Evolutionary conservation across 441 rosid genomes (phyloP).

Genomic region (Eutrema salsugineum): DNA sequence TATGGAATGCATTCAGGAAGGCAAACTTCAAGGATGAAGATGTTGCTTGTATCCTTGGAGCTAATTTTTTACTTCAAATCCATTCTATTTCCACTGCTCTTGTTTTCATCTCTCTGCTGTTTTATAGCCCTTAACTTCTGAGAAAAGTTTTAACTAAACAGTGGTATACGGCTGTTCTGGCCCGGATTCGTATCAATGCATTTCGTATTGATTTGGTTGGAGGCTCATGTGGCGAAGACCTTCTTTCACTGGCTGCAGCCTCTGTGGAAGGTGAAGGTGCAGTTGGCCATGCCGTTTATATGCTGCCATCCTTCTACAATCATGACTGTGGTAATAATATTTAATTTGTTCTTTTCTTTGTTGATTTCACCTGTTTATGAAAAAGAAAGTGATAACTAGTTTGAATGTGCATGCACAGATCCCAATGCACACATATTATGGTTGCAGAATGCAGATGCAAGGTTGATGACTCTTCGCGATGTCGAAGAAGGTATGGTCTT

Average conservation of each 20-base stretch:
- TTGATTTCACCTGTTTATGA: too few species aligned
- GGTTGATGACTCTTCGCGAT: slow-evolving; percentile 69
- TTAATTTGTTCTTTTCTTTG: not conserved
- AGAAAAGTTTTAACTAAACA: slow-evolving; percentile 67
- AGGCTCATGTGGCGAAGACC: slow-evolving; percentile 65
- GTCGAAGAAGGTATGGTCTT: slow-evolving; percentile 60
- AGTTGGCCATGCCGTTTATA: slow-evolving; percentile 78
- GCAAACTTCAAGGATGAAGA: slow-evolving; percentile 47
- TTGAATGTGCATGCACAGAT: slow-evolving; percentile 44
- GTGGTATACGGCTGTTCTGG: slow-evolving; percentile 64
- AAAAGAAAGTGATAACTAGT: not conserved
- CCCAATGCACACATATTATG: slow-evolving; percentile 79
- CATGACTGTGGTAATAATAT: slow-evolving; percentile 61
- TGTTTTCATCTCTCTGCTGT: slow-evolving; percentile 12
- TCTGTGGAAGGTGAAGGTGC: slow-evolving; percentile 74
- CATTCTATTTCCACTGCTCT: not conserved
- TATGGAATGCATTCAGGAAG: slow-evolving; percentile 43
- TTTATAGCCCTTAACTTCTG: slow-evolving; percentile 46
- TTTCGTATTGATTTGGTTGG: slow-evolving; percentile 72
- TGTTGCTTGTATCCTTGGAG: slow-evolving; percentile 62
- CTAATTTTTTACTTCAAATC: not conserved
- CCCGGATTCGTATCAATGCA: slow-evolving; percentile 81
- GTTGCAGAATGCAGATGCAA: slow-evolving; percentile 69
- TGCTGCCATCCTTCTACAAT: slow-evolving; percentile 89
- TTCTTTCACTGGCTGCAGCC: slow-evolving; percentile 74